Percentiles rank a stretch among this genome's conserved stretches.
Conservation (phyloP, 192 early-diverging fungal species). For the Phycomyces blakesleeanus region DNA sequence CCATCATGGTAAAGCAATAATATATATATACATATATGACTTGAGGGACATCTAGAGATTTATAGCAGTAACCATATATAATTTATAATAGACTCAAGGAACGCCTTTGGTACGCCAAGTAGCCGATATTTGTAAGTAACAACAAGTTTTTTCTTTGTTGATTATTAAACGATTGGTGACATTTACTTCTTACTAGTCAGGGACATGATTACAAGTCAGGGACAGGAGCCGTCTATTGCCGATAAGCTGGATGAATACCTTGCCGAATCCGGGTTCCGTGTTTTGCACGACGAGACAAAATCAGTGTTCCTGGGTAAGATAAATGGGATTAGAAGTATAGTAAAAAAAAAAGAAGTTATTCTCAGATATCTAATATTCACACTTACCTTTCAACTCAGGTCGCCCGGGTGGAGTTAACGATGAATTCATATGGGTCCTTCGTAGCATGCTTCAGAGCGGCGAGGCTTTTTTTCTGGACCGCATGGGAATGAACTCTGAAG, state of each 20-base stretch:
- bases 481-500: background rate
- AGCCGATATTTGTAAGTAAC: background rate
- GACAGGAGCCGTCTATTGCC: slow-evolving; percentile 23
- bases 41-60: background rate
- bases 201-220: slow-evolving; percentile 8
- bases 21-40: background rate
- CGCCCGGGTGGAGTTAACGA: slow-evolving; percentile 1
- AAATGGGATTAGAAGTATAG: background rate
- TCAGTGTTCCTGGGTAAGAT: slow-evolving; percentile 19
- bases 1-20: background rate
- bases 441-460: slow-evolving; percentile 12
- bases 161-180: background rate
- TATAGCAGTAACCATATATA: too few relatives aligned
- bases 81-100: background rate
- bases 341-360: background rate
- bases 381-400: slow-evolving; percentile 1
- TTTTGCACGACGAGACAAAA: slow-evolving; percentile 15
- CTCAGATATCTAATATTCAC: background rate
- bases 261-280: background rate
- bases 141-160: background rate
- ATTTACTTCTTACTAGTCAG: slow-evolving; percentile 4
- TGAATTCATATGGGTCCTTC: slow-evolving; percentile 19
- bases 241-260: slow-evolving; percentile 5
- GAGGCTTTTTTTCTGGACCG: background rate
- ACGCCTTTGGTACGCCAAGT: background rate